Conservation (phyloP, 2,329 filamentous ascomycete genomes). For the Fusarium protoensiforme region DNA sequence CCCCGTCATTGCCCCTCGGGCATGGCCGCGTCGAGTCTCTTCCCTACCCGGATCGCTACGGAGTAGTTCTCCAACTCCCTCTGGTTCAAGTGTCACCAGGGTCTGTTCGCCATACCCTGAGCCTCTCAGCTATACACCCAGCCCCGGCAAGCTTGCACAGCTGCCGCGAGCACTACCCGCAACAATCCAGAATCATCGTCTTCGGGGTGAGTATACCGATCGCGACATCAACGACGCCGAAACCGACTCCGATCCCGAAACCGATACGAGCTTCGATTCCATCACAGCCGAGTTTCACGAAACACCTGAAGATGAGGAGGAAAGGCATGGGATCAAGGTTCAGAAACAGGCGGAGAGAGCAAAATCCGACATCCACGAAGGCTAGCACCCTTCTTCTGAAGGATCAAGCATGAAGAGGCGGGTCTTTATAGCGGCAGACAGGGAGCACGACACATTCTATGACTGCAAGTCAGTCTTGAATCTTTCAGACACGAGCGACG, state of each 20-base stretch:
- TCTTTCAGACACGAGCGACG: conserved; percentile 16
- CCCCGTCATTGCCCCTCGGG: conserved; percentile 49
- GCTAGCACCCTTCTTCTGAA: conserved; percentile 35
- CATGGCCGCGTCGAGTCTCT: conserved; percentile 58
- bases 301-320: not conserved
- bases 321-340: not conserved
- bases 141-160: conserved; percentile 35
- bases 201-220: conserved; percentile 59
- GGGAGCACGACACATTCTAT: conserved; percentile 29
- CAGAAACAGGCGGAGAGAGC: conserved; percentile 1
- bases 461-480: conserved; percentile 21
- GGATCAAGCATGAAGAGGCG: not conserved
- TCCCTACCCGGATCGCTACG: conserved; percentile 51
- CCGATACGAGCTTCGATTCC: conserved; percentile 12
- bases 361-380: conserved; percentile 7
- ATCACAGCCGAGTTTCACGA: conserved; percentile 23
- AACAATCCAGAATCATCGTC: conserved; percentile 55
- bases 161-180: conserved; percentile 27
- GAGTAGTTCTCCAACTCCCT: conserved; percentile 44
- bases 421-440: not conserved
- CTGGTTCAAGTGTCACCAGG: conserved; percentile 38
- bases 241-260: conserved; percentile 9
- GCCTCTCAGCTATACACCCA: conserved; percentile 45
- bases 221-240: conserved; percentile 37
- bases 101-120: conserved; percentile 56